Percentiles rank a stretch among this genome's conserved stretches.
Conservation (phyloP, 2,329 filamentous ascomycete species). For the Aspergillus hortae region DNA sequence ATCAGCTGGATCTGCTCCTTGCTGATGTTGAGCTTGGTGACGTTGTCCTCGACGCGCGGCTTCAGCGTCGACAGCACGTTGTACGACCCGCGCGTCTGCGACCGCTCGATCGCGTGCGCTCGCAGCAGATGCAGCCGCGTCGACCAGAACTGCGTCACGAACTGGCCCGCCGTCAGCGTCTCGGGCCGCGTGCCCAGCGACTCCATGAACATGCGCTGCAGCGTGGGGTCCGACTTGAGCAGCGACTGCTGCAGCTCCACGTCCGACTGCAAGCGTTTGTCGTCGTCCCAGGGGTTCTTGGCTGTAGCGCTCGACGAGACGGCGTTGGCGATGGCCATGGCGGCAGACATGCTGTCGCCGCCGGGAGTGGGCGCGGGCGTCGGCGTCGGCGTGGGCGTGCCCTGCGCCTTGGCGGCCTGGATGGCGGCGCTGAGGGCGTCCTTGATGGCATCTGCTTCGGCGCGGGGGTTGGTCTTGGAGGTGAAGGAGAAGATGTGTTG, state of each 20-base stretch:
- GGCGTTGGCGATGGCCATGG: slow-evolving; percentile 75
- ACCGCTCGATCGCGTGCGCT: slow-evolving; percentile 82
- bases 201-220: slow-evolving; percentile 85
- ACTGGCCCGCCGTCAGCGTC: slow-evolving; percentile 72
- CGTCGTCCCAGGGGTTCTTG: slow-evolving; percentile 71
- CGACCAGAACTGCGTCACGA: slow-evolving; percentile 93
- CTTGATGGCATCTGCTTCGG: slow-evolving; percentile 81
- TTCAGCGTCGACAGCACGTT: slow-evolving; percentile 92
- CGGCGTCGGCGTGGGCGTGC: slow-evolving; percentile 31
- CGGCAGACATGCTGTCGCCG: slow-evolving; percentile 54
- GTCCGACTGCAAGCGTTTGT: slow-evolving; percentile 71
- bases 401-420: slow-evolving; percentile 59
- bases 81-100: slow-evolving; percentile 83
- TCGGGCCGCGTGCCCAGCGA: slow-evolving; percentile 79
- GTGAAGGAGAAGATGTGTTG: slow-evolving; percentile 89
- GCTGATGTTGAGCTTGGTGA: slow-evolving; percentile 76
- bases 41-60: slow-evolving; percentile 69
- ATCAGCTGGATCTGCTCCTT: slow-evolving; percentile 92
- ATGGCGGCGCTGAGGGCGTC: slow-evolving; percentile 77
- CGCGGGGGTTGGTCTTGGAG: slow-evolving; percentile 67
- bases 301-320: slow-evolving; percentile 48
- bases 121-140: slow-evolving; percentile 80
- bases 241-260: slow-evolving; percentile 83
- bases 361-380: slow-evolving; percentile 21
- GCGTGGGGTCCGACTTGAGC: slow-evolving; percentile 70